Evolutionary conservation across 768 basidiomycete genomes (phyloP).

Genomic region (Leccinum disarticulatum): DNA sequence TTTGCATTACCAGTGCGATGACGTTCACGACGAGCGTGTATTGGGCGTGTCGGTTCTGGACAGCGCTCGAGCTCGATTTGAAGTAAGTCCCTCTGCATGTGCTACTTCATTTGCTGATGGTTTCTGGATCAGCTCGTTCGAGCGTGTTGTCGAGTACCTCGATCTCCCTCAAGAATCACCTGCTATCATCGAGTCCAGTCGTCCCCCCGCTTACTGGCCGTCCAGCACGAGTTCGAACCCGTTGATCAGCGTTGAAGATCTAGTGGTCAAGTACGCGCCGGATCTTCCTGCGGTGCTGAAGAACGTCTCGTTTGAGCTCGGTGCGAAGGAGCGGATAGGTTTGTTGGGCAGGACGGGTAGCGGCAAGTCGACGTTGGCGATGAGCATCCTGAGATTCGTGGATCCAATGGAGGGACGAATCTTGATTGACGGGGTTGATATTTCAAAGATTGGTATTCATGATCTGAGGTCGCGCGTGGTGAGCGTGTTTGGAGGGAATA

Average conservation of each 20-base stretch:
- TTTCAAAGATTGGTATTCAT: slow-evolving; percentile 79
- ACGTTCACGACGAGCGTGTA: slow-evolving; percentile 53
- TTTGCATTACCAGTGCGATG: slow-evolving; percentile 77
- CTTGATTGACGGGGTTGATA: slow-evolving; percentile 85
- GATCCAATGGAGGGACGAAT: slow-evolving; percentile 79
- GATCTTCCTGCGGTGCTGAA: slow-evolving; percentile 82
- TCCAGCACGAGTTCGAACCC: slow-evolving; percentile 59
- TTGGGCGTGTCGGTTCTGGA: slow-evolving; percentile 51
- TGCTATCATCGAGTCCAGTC: slow-evolving; percentile 64
- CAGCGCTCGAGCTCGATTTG: slow-evolving; percentile 68
- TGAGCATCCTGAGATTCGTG: slow-evolving; percentile 82
- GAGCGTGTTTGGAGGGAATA: slow-evolving; percentile 31
- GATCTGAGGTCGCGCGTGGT: slow-evolving; percentile 78
- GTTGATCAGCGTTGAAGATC: slow-evolving; percentile 68
- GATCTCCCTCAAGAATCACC: slow-evolving; percentile 87
- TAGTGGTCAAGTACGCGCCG: slow-evolving; percentile 80
- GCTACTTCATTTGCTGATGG: slow-evolving; percentile 3
- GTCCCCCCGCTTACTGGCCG: slow-evolving; percentile 93
- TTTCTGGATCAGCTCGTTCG: slow-evolving; percentile 62
- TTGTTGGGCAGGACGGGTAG: slow-evolving; percentile 81
- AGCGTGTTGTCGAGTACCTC: slow-evolving; percentile 90
- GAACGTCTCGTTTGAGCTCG: slow-evolving; percentile 69
- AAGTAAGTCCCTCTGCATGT: slow-evolving; percentile 48
- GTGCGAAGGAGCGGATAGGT: slow-evolving; percentile 72
- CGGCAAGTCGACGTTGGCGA: slow-evolving; percentile 82